phyloP scores from a whole-genome alignment of 75 land plant species.

The Cryptomeria japonica region DNA sequence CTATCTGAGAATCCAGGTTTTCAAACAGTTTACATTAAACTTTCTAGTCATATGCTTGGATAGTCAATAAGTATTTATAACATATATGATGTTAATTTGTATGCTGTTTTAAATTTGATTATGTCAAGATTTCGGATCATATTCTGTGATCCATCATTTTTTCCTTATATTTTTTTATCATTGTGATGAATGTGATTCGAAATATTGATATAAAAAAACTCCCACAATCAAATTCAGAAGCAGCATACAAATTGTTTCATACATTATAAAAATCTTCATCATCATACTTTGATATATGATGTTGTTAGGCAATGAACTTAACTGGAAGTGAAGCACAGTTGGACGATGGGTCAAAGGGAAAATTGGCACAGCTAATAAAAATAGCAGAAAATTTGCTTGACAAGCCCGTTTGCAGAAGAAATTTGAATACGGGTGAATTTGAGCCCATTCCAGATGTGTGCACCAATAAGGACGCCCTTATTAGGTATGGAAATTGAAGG shows the following conservation, averaged over 20 bases:
- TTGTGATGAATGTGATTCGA: no score
- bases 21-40: neutral
- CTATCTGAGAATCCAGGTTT: constrained; percentile 61
- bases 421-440: constrained; percentile 15
- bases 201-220: no score
- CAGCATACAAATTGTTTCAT: no score
- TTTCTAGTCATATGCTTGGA: neutral
- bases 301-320: neutral
- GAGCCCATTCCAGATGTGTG: constrained; percentile 7
- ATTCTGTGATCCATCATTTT: no score
- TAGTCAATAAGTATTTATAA: neutral
- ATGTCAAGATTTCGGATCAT: no score
- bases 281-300: no score
- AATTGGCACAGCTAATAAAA: constrained; percentile 12
- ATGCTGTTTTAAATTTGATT: no score
- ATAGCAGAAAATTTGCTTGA: constrained; percentile 4
- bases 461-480: constrained; percentile 17
- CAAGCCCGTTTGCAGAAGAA: constrained; percentile 12
- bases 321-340: neutral
- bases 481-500: neutral
- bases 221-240: no score
- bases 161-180: no score
- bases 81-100: neutral
- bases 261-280: no score
- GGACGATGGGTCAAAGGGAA: constrained; percentile 8